Conservation (phyloP, 2,329 filamentous ascomycete species). For the Dactylellina leptospora region DNA sequence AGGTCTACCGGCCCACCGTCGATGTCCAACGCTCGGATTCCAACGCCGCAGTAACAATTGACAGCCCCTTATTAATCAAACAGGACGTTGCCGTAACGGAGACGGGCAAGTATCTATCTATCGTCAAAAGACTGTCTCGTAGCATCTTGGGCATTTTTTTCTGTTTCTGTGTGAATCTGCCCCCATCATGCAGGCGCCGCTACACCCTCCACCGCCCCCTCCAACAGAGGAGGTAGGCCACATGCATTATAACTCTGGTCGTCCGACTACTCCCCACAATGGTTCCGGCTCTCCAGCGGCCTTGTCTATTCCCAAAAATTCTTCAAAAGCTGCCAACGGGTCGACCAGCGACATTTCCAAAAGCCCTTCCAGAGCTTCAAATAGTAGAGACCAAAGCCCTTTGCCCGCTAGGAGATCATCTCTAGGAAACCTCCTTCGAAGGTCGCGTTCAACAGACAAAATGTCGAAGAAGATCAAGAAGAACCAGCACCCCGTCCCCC, state of each 20-base stretch:
- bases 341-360: slow-evolving; percentile 44
- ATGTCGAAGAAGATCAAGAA: slow-evolving; percentile 53
- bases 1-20: slow-evolving; percentile 9
- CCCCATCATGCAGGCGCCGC: slow-evolving; percentile 40
- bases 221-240: slow-evolving; percentile 29
- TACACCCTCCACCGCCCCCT: slow-evolving; percentile 45
- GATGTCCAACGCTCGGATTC: slow-evolving; percentile 29
- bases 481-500: slow-evolving; percentile 37
- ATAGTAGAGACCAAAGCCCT: slow-evolving; percentile 38
- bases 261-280: slow-evolving; percentile 36
- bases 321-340: slow-evolving; percentile 42
- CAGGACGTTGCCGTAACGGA: not conserved
- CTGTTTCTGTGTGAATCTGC: slow-evolving; percentile 1
- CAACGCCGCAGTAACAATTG: slow-evolving; percentile 22
- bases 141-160: not conserved
- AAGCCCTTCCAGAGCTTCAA: slow-evolving; percentile 41
- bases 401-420: slow-evolving; percentile 45
- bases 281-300: slow-evolving; percentile 25
- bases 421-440: slow-evolving; percentile 50
- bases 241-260: slow-evolving; percentile 33
- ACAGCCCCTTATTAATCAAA: slow-evolving; percentile 32
- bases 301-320: slow-evolving; percentile 42
- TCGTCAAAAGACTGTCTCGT: slow-evolving; percentile 2
- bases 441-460: slow-evolving; percentile 46
- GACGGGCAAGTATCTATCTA: slow-evolving; percentile 1